phyloP scores from a whole-genome alignment of 306 rosid species.

The Gynostemma pentaphyllum region DNA sequence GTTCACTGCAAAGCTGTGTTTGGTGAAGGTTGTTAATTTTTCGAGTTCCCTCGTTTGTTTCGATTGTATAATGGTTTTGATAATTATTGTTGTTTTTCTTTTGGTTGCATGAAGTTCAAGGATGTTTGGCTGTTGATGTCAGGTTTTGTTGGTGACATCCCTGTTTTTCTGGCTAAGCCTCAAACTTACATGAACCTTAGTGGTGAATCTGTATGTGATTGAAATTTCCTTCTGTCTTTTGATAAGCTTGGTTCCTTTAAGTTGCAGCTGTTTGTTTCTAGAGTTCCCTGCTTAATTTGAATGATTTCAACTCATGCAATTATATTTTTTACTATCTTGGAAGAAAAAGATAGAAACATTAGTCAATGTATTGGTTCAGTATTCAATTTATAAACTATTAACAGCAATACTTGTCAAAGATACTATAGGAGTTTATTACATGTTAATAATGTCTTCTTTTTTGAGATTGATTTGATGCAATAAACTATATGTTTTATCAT shows the following conservation, averaged over 20 bases:
- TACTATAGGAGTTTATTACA: background rate
- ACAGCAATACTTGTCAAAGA: background rate
- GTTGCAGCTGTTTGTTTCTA: background rate
- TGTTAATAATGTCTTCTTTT: background rate
- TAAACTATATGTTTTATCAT: constrained; percentile 5
- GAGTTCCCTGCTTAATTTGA: background rate
- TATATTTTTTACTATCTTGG: background rate
- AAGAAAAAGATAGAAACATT: too few species aligned
- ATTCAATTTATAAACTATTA: background rate
- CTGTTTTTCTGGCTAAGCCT: constrained; percentile 87
- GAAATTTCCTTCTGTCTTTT: constrained; percentile 7
- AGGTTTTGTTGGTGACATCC: constrained; percentile 76
- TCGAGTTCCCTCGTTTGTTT: background rate
- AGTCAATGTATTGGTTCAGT: too few species aligned
- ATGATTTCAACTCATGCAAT: background rate
- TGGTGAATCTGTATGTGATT: constrained; percentile 81
- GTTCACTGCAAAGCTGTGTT: constrained; percentile 71
- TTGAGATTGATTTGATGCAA: constrained; percentile 8
- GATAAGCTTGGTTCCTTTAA: background rate
- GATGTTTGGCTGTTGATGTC: constrained; percentile 12
- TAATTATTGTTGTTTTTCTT: constrained; percentile 12
- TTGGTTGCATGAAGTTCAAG: constrained; percentile 11
- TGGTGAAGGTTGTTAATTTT: constrained; percentile 45
- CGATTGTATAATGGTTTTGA: background rate
- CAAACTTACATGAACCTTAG: constrained; percentile 93